Evolutionary conservation across 2,329 filamentous ascomycete genomes (phyloP).

Genomic region (Aspergillus sp.): DNA sequence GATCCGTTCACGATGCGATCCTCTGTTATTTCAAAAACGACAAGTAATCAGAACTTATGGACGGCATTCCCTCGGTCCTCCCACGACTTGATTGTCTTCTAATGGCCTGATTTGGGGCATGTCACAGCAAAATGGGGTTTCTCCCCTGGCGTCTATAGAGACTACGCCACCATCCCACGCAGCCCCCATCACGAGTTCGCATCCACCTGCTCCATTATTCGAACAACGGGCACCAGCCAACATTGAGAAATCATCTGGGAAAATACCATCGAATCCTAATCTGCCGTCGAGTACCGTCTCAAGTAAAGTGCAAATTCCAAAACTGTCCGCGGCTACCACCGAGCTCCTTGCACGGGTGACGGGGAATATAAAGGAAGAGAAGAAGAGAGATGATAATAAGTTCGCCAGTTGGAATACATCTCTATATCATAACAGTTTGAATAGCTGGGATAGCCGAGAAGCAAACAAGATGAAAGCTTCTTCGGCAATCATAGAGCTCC

Average conservation of each 20-base stretch:
- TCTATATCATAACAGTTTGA: constrained; percentile 1
- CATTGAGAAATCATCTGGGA: constrained; percentile 3
- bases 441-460: constrained; percentile 1
- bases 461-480: constrained; percentile 17
- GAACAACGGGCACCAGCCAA: constrained; percentile 1
- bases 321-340: constrained; percentile 20
- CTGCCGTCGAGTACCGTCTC: constrained; percentile 6
- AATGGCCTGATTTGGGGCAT: constrained; percentile 10
- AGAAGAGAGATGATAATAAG: constrained; percentile 9
- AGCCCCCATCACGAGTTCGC: constrained; percentile 1
- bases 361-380: constrained; percentile 12
- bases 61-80: neutral
- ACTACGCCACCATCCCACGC: constrained; percentile 12
- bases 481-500: constrained; percentile 20
- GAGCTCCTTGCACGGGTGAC: constrained; percentile 20
- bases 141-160: constrained; percentile 18
- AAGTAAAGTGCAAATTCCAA: constrained; percentile 17
- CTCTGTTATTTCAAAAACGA: no score
- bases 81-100: constrained; percentile 1
- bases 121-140: constrained; percentile 20
- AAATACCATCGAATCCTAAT: constrained; percentile 4
- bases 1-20: constrained; percentile 5
- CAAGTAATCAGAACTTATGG: neutral
- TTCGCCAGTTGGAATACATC: constrained; percentile 7
- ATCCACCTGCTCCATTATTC: constrained; percentile 7